phyloP scores from a whole-genome alignment of 257 asterid genomes.

The Solanum corneliomulleri region DNA sequence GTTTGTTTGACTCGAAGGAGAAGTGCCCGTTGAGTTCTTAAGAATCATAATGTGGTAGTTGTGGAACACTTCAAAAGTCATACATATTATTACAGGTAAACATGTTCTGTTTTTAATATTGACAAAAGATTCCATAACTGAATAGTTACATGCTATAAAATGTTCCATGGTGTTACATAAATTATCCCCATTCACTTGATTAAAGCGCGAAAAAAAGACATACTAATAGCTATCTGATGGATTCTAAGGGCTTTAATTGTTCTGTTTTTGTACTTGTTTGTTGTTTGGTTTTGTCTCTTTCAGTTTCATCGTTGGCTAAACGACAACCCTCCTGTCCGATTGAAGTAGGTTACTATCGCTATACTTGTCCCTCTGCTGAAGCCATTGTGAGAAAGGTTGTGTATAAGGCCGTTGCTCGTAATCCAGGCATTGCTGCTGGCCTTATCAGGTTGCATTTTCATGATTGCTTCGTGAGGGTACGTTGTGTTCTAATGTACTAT shows the following conservation, averaged over 20 bases:
- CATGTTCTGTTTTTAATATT: background rate
- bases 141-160: background rate
- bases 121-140: background rate
- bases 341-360: slow-evolving; percentile 26
- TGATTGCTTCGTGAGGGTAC: slow-evolving; percentile 69
- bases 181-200: background rate
- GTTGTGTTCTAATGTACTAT: background rate
- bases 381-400: slow-evolving; percentile 33
- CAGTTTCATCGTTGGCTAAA: slow-evolving; percentile 7
- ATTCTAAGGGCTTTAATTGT: slow-evolving; percentile 1
- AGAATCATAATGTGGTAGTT: background rate
- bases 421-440: slow-evolving; percentile 59
- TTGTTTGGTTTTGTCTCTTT: slow-evolving; percentile 2
- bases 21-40: background rate
- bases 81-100: background rate
- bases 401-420: slow-evolving; percentile 15
- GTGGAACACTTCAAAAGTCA: background rate
- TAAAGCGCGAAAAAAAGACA: background rate
- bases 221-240: background rate
- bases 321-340: slow-evolving; percentile 9
- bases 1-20: background rate
- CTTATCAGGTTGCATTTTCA: slow-evolving; percentile 61
- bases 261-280: slow-evolving; percentile 1
- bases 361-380: slow-evolving; percentile 43
- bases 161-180: background rate